A percentile compares a stretch with the other conserved stretches of the same genome.
Conservation (phyloP, 108 stramenopile species). For the Pseudonitzschia delicatissima region DNA sequence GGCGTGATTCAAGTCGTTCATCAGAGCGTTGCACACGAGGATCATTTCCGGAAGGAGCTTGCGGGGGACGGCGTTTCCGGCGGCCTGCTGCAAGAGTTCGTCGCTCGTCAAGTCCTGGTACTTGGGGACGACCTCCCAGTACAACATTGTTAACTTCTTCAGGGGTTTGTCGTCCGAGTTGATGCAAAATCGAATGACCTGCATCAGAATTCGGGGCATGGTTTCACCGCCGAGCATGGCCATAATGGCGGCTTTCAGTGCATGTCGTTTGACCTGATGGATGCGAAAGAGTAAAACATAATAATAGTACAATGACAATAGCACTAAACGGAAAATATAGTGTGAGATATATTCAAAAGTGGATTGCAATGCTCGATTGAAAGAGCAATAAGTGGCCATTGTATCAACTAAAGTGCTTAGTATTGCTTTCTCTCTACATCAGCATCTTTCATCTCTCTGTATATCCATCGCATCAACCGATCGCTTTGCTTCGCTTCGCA, state of each 20-base stretch:
- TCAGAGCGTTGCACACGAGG: slow-evolving; percentile 97
- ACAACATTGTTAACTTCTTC: slow-evolving; percentile 98
- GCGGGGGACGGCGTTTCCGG: slow-evolving; percentile 69
- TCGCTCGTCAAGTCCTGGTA: slow-evolving; percentile 85
- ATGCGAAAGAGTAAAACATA: too few relatives aligned
- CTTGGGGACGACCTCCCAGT: slow-evolving; percentile 99
- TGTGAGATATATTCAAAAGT: neutral
- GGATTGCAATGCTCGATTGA: too few relatives aligned
- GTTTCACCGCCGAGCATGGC: slow-evolving; percentile 96
- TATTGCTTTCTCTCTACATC: too few relatives aligned
- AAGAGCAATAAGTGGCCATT: too few relatives aligned
- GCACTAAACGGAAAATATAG: neutral
- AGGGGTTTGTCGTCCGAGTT: slow-evolving; percentile 97
- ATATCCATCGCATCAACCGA: too few relatives aligned
- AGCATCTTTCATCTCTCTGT: too few relatives aligned
- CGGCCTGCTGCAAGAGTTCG: slow-evolving; percentile 61
- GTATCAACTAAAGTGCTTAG: too few relatives aligned
- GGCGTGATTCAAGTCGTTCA: slow-evolving; percentile 98
- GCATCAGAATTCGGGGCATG: slow-evolving; percentile 97
- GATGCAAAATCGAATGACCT: slow-evolving; percentile 98
- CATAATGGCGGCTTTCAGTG: slow-evolving; percentile 97
- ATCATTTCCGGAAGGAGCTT: slow-evolving; percentile 99
- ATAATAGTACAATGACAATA: too few relatives aligned
- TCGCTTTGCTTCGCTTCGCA: too few relatives aligned
- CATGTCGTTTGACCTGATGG: slow-evolving; percentile 85